Percentiles rank a stretch among this genome's conserved stretches.
These are phyloP conservation scores for Lyophyllum shimeji DNA, from an alignment of 768 basidiomycete species.

Conservation along the genomic window DNA sequence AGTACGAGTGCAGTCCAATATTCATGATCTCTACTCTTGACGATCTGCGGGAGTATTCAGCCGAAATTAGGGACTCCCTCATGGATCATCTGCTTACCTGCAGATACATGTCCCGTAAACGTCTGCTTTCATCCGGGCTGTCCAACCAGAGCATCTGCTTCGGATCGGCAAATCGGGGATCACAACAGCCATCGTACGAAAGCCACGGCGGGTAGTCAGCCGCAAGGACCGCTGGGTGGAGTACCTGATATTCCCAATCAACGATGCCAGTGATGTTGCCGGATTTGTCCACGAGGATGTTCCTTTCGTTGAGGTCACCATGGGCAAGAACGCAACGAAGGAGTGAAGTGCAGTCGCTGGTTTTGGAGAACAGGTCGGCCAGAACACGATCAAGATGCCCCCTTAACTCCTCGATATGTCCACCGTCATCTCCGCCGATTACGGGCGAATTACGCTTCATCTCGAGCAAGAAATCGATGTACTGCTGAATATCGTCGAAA, in stretches of 20 bases:
- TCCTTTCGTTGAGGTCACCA: not conserved
- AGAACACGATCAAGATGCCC: not conserved
- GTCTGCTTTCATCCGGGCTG: conserved; percentile 6
- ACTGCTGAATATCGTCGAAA: conserved; percentile 6
- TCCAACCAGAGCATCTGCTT: conserved; percentile 2
- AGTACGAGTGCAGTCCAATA: conserved; percentile 5
- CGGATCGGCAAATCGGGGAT: conserved; percentile 3
- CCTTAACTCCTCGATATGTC: not conserved
- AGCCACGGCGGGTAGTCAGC: conserved; percentile 5
- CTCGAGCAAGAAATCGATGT: conserved; percentile 7
- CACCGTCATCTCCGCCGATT: conserved; percentile 2
- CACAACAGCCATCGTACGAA: conserved; percentile 1
- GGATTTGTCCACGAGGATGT: not conserved
- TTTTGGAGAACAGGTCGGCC: not conserved
- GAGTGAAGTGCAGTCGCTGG: not conserved
- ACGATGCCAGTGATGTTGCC: not conserved
- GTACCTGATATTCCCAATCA: conserved; percentile 3
- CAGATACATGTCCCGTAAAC: conserved; percentile 3
- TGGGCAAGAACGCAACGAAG: conserved; percentile 3
- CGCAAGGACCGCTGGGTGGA: not conserved
- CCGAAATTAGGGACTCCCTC: too few species aligned
- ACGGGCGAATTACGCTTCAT: not conserved
- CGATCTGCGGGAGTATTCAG: not conserved
- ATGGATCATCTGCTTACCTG: not conserved
- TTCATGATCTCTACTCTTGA: conserved; percentile 1